These are phyloP conservation scores for Davidsoniella neocaledoniae DNA, from an alignment of 2,329 filamentous ascomycete species.

Conservation along the genomic window DNA sequence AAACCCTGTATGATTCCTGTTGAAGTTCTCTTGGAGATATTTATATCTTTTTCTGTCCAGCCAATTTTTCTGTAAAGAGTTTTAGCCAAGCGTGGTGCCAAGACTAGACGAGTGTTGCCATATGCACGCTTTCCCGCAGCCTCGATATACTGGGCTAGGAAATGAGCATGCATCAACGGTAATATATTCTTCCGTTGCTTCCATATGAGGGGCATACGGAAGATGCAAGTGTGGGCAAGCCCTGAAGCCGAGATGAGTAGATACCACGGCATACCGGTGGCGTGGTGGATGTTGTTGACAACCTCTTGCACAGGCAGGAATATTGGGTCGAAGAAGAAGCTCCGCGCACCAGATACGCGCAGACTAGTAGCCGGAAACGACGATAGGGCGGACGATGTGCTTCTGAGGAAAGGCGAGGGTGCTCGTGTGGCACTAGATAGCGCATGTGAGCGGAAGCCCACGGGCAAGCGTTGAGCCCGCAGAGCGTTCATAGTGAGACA, in stretches of 20 bases:
- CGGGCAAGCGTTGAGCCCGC: background rate
- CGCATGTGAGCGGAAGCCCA: background rate
- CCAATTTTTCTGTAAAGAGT: background rate
- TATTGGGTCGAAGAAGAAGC: constrained; percentile 10
- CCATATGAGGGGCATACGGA: constrained; percentile 31
- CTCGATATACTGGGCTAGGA: constrained; percentile 17
- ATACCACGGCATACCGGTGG: constrained; percentile 34
- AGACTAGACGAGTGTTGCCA: constrained; percentile 18
- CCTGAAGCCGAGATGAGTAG: constrained; percentile 36
- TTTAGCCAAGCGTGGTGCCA: background rate
- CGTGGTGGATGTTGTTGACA: constrained; percentile 27
- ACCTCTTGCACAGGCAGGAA: constrained; percentile 26
- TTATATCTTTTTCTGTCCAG: constrained; percentile 1
- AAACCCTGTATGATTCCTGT: constrained; percentile 3
- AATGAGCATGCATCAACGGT: background rate
- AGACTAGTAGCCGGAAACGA: background rate
- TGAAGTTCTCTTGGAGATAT: constrained; percentile 17
- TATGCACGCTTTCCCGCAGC: constrained; percentile 15
- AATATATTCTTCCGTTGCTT: constrained; percentile 16
- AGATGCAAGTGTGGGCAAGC: constrained; percentile 26
- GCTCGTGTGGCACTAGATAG: background rate
- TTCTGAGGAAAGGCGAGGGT: background rate
- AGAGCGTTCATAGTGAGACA: background rate
- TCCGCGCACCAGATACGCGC: constrained; percentile 2
- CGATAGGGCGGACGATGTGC: background rate